phyloP scores from a whole-genome alignment of 768 basidiomycete species.

The Austroboletus festivus region DNA sequence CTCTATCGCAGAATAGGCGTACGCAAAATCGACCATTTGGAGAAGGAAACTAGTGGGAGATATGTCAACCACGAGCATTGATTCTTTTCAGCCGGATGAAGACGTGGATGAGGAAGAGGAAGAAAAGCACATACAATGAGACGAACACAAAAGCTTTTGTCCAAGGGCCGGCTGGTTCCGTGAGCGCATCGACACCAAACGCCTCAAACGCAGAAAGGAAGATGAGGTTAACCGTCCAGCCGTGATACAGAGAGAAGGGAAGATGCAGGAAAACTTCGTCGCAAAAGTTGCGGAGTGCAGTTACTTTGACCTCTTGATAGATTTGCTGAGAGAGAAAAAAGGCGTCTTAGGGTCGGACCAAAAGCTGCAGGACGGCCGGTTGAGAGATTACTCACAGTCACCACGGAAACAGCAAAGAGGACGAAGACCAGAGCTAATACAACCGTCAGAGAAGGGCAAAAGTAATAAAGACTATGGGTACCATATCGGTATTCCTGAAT shows the following conservation, averaged over 20 bases:
- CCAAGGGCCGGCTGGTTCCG: conserved; percentile 51
- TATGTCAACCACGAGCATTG: too few relatives aligned
- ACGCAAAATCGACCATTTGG: conserved; percentile 55
- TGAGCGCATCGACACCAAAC: conserved; percentile 56
- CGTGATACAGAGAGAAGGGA: conserved; percentile 70
- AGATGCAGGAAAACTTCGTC: conserved; percentile 70
- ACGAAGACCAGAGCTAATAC: conserved; percentile 36
- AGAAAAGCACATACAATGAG: conserved; percentile 39
- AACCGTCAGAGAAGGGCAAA: conserved; percentile 16
- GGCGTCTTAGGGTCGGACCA: not conserved
- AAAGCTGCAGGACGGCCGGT: conserved; percentile 2
- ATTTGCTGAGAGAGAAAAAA: conserved; percentile 41
- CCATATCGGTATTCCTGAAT: conserved; percentile 45
- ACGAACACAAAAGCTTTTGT: conserved; percentile 64
- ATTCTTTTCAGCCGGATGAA: not conserved
- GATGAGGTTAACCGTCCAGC: conserved; percentile 53
- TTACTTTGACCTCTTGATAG: conserved; percentile 64
- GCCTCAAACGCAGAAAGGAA: conserved; percentile 57
- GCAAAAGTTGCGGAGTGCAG: conserved; percentile 41
- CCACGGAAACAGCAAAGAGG: conserved; percentile 47
- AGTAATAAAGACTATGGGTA: conserved; percentile 20
- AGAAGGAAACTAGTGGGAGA: conserved; percentile 44
- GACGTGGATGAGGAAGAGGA: not conserved
- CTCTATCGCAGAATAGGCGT: conserved; percentile 61
- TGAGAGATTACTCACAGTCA: conserved; percentile 35